phyloP scores from a whole-genome alignment of 192 early-diverging fungal genomes.

The Linnemannia zychae region DNA sequence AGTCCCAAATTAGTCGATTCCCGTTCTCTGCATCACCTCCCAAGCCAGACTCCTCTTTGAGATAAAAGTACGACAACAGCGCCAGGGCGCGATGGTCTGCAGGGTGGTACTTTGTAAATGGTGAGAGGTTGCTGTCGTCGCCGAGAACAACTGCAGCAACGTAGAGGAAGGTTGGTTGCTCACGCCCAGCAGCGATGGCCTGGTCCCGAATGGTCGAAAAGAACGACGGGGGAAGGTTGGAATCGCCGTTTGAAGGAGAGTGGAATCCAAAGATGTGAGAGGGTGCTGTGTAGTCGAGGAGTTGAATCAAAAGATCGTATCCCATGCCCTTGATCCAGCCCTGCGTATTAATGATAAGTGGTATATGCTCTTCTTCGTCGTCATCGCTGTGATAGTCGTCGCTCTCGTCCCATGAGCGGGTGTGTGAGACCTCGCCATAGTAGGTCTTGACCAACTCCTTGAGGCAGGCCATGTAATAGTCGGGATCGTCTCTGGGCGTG shows the following conservation, averaged over 20 bases:
- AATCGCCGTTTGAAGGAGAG: slow-evolving; percentile 38
- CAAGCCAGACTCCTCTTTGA: slow-evolving; percentile 6
- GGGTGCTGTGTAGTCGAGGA: slow-evolving; percentile 72
- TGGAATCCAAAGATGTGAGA: slow-evolving; percentile 78
- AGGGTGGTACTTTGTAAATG: slow-evolving; percentile 66
- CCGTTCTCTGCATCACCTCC: background rate
- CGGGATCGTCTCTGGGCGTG: slow-evolving; percentile 84
- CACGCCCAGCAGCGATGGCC: slow-evolving; percentile 12
- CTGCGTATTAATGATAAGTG: slow-evolving; percentile 95
- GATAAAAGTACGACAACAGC: slow-evolving; percentile 80
- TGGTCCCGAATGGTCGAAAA: slow-evolving; percentile 59
- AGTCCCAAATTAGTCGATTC: slow-evolving; percentile 62
- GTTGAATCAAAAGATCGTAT: slow-evolving; percentile 81
- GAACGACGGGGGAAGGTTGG: slow-evolving; percentile 61
- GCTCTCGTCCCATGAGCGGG: slow-evolving; percentile 23
- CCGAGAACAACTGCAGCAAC: slow-evolving; percentile 25
- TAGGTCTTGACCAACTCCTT: slow-evolving; percentile 73
- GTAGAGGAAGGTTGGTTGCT: slow-evolving; percentile 26
- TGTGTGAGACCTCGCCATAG: slow-evolving; percentile 57
- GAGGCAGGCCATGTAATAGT: slow-evolving; percentile 82
- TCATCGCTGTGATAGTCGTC: slow-evolving; percentile 47
- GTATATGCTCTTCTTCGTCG: slow-evolving; percentile 63
- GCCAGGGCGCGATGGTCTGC: slow-evolving; percentile 76
- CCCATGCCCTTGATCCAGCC: slow-evolving; percentile 95
- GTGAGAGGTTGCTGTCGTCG: slow-evolving; percentile 36